These are phyloP conservation scores for Paecilomyces variotii DNA, from an alignment of 2,329 filamentous ascomycete genomes.

Conservation along the genomic window DNA sequence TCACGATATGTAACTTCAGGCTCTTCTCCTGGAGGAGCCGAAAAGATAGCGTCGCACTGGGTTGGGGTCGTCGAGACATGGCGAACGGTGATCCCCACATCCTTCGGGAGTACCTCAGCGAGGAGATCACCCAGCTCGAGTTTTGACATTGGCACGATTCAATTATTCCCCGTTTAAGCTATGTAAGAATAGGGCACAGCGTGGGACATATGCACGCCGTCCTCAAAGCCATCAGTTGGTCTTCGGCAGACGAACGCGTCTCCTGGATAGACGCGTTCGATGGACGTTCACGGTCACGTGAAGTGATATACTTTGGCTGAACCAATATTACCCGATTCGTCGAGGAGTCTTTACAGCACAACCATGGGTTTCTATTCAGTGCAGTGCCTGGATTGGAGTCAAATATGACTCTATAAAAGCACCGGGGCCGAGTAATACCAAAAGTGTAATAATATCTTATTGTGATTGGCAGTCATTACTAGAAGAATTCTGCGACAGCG, in stretches of 20 bases:
- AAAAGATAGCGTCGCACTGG: conserved; percentile 66
- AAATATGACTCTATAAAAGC: background rate
- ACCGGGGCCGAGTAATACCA: background rate
- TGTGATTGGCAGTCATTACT: background rate
- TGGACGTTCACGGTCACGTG: background rate
- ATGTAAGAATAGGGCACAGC: background rate
- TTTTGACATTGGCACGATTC: conserved; percentile 16
- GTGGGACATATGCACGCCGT: background rate
- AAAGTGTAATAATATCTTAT: background rate
- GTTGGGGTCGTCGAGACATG: conserved; percentile 83
- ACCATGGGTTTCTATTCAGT: background rate
- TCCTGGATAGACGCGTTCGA: background rate
- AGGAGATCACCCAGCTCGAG: conserved; percentile 39
- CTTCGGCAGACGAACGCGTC: background rate
- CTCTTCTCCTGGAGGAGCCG: conserved; percentile 62
- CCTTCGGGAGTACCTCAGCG: conserved; percentile 44
- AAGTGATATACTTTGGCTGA: background rate
- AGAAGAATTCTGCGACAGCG: conserved; percentile 37
- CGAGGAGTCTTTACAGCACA: background rate
- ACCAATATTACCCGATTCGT: background rate
- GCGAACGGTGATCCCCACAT: conserved; percentile 60
- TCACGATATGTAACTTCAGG: conserved; percentile 78
- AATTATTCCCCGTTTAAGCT: background rate
- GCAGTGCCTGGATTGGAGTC: background rate
- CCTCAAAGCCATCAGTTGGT: background rate